These are phyloP conservation scores for Arctium minus DNA, from an alignment of 129 eudicot genomes.

Conservation along the genomic window DNA sequence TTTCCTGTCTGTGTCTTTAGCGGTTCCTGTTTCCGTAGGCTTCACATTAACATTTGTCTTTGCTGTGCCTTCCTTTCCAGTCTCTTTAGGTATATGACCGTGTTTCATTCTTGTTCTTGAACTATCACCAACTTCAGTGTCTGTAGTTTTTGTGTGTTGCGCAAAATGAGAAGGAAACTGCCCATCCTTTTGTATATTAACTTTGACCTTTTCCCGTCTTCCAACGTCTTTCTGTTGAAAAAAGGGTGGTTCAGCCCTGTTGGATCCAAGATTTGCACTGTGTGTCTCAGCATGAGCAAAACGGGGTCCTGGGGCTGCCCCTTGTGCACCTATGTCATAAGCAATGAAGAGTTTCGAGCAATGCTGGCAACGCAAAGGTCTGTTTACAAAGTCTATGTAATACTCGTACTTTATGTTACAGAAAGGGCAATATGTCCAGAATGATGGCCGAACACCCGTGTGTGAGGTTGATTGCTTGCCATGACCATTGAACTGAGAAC, in stretches of 20 bases:
- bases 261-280: constrained; percentile 18
- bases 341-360: constrained; percentile 51
- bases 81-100: no score
- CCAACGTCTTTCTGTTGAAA: constrained; percentile 30
- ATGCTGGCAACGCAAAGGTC: constrained; percentile 42
- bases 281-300: constrained; percentile 5
- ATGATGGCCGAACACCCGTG: constrained; percentile 25
- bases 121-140: constrained; percentile 23
- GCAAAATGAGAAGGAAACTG: constrained; percentile 24
- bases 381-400: constrained; percentile 29
- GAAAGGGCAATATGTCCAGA: constrained; percentile 65
- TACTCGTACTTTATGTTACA: constrained; percentile 50
- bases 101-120: constrained; percentile 20
- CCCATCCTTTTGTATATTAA: constrained; percentile 22
- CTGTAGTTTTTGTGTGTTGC: constrained; percentile 17
- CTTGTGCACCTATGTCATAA: constrained; percentile 41
- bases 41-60: constrained; percentile 18
- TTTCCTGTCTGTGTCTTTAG: constrained; percentile 35
- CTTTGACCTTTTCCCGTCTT: constrained; percentile 19
- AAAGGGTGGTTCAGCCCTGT: constrained; percentile 24
- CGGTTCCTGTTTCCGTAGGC: constrained; percentile 23
- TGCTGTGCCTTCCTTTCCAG: constrained; percentile 3
- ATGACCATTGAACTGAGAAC: constrained; percentile 33
- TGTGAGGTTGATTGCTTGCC: constrained; percentile 30
- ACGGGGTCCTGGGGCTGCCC: neutral